Percentiles rank a stretch among this genome's conserved stretches.
phyloP scores from a whole-genome alignment of 441 rosid genomes.

The Metrosideros polymorpha region DNA sequence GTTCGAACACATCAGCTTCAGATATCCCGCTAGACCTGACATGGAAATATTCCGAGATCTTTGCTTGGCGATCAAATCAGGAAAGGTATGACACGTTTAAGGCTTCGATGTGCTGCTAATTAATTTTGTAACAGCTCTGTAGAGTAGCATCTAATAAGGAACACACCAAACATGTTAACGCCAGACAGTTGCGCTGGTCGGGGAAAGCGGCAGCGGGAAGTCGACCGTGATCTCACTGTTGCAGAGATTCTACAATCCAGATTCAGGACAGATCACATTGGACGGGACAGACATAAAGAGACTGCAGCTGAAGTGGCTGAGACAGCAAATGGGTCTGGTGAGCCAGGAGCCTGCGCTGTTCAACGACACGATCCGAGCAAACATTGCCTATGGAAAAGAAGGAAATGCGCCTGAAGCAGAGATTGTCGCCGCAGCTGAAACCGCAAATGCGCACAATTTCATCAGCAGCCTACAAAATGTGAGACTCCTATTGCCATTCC shows the following conservation, averaged over 20 bases:
- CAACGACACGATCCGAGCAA: slow-evolving; percentile 42
- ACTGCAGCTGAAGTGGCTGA: slow-evolving; percentile 40
- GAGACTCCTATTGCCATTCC: neutral
- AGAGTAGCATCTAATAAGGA: neutral
- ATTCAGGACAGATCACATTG: slow-evolving; percentile 35
- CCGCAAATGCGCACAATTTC: neutral
- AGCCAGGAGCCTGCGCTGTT: slow-evolving; percentile 57
- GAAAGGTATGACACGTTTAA: neutral
- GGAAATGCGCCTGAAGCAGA: slow-evolving; percentile 37
- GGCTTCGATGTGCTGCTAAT: neutral
- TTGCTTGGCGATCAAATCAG: neutral
- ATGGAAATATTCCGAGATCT: slow-evolving; percentile 3
- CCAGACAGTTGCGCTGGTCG: slow-evolving; percentile 52
- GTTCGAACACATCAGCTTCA: slow-evolving; percentile 3
- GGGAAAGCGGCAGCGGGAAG: slow-evolving; percentile 58
- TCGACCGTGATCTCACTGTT: slow-evolving; percentile 37
- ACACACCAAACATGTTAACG: neutral
- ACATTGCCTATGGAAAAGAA: slow-evolving; percentile 51
- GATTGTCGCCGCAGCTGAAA: slow-evolving; percentile 35
- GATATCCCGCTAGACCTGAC: slow-evolving; percentile 5
- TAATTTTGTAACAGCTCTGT: neutral
- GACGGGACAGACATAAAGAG: slow-evolving; percentile 39
- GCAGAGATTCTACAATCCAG: slow-evolving; percentile 45
- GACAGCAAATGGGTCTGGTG: slow-evolving; percentile 54
- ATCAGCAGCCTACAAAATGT: slow-evolving; percentile 4